Base-by-base conservation (phyloP, 306 rosid species). In the Cotoneaster glaucophyllus region DNA sequence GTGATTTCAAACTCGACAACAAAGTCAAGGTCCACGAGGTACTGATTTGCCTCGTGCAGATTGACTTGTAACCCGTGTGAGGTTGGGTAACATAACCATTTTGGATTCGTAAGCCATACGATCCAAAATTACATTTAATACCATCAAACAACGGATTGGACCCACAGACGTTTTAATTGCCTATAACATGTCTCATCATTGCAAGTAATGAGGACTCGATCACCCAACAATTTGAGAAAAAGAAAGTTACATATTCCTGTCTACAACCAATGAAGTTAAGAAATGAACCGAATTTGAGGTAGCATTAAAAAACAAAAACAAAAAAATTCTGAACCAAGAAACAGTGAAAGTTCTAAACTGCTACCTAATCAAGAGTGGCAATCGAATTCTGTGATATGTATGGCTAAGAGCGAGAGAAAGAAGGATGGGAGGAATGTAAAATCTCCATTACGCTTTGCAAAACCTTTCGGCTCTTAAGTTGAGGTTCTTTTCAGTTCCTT, bases 401-500 rank as follows among this genome's bases (percentile, higher is more conserved):
- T 70, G 37, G 44, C 31, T 34, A 31, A 28, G 5, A 39, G 39
- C 50, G 22, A 32, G 64, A 52, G 43, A 54, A 6, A 28, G 17
- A 26, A 25, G 34, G 8, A 34, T 39, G 15, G 11, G 70, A 21
- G 65, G 67, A 52, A 57, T 6, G 34, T 1, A 53, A 80, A 54
- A 61, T n/a, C 50, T 67, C 48, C 24, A 21, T 13, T 41, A 25
- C 31, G 48, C 72, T 15, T 61, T 2, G 75, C 22, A 9, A 77
- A 72, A 70, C 53, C 48, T 73, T 82, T 32, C 28, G 32, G 79
- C 44, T 75, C 80, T 86, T 57, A 77, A 66, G 71, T 78, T 45
- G 74, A 70, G 78, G 56, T 84, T 74, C 79, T 77, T 81, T 67
- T 82, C 67, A 94, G 24, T 83, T 82, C 91, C 59, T 88, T 87